A percentile compares a stretch with the other conserved stretches of the same genome.
These are phyloP conservation scores for Dianthus caryophyllus DNA, from an alignment of 148 eudicot genomes.

Conservation along the genomic window DNA sequence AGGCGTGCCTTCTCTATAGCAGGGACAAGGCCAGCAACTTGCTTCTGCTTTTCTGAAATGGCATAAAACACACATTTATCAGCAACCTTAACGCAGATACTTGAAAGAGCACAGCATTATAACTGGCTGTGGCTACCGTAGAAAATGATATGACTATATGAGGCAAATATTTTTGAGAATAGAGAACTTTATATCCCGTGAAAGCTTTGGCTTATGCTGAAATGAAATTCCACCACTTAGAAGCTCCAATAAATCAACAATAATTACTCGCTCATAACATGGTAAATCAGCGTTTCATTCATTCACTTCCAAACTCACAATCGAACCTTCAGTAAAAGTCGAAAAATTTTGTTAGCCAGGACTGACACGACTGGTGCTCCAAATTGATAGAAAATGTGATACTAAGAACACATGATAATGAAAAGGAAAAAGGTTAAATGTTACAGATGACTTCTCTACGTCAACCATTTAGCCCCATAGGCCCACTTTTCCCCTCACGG, in stretches of 20 bases:
- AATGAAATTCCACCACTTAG: background rate
- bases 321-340: background rate
- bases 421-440: background rate
- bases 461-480: too few relatives aligned
- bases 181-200: conserved; percentile 4
- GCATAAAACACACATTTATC: conserved; percentile 5
- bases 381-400: background rate
- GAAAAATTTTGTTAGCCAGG: background rate
- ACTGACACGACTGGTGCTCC: background rate
- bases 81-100: background rate
- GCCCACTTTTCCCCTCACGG: too few relatives aligned
- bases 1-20: conserved; percentile 95
- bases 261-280: background rate
- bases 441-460: too few relatives aligned
- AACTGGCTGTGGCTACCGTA: background rate
- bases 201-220: background rate
- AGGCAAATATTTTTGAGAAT: background rate
- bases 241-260: background rate
- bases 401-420: background rate
- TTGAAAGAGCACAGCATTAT: background rate
- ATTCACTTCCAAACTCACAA: background rate
- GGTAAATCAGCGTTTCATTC: background rate
- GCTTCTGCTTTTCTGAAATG: conserved; percentile 73
- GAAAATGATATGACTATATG: background rate
- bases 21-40: conserved; percentile 74